Evolutionary conservation across 192 early-diverging fungal genomes (phyloP).

Genomic region (Coemansia sp.): DNA sequence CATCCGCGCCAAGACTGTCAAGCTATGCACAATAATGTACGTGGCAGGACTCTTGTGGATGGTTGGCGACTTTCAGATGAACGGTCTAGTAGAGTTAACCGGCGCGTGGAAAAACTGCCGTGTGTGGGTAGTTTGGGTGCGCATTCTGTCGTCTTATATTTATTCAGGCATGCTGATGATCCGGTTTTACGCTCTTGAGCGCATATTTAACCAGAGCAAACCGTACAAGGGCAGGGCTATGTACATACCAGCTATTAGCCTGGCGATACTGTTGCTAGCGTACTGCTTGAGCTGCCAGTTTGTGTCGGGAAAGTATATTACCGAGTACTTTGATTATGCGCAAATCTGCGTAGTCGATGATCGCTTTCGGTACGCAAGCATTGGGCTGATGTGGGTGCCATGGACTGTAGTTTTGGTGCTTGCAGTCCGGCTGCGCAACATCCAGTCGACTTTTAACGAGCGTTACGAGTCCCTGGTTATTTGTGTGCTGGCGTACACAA

Average conservation of each 20-base stretch:
- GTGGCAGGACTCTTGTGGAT: constrained; percentile 15
- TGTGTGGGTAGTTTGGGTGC: constrained; percentile 37
- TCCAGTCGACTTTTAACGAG: constrained; percentile 17
- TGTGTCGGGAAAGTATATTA: constrained; percentile 8
- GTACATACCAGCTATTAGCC: constrained; percentile 10
- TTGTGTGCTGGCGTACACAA: constrained; percentile 15
- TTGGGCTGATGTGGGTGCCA: constrained; percentile 33
- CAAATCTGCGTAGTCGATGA: constrained; percentile 25
- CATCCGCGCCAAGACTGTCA: constrained; percentile 27
- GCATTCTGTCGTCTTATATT: constrained; percentile 19
- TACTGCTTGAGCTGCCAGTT: constrained; percentile 32
- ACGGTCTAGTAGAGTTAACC: constrained; percentile 11
- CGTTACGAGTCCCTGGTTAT: constrained; percentile 4
- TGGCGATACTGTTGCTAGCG: constrained; percentile 7
- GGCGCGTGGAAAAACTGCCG: constrained; percentile 24
- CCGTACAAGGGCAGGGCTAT: constrained; percentile 22
- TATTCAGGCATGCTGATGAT: constrained; percentile 21
- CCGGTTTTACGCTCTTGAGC: constrained; percentile 24
- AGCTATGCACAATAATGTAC: constrained; percentile 32
- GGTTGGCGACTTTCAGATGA: constrained; percentile 29
- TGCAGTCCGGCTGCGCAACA: constrained; percentile 17
- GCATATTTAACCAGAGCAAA: constrained; percentile 35
- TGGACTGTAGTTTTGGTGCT: constrained; percentile 9
- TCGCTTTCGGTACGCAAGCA: constrained; percentile 21
- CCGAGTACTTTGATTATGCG: constrained; percentile 10